A percentile compares a stretch with the other conserved stretches of the same genome.
Evolutionary conservation across 2,329 filamentous ascomycete genomes (phyloP).

Genomic region (Hypomyces perniciosus): DNA sequence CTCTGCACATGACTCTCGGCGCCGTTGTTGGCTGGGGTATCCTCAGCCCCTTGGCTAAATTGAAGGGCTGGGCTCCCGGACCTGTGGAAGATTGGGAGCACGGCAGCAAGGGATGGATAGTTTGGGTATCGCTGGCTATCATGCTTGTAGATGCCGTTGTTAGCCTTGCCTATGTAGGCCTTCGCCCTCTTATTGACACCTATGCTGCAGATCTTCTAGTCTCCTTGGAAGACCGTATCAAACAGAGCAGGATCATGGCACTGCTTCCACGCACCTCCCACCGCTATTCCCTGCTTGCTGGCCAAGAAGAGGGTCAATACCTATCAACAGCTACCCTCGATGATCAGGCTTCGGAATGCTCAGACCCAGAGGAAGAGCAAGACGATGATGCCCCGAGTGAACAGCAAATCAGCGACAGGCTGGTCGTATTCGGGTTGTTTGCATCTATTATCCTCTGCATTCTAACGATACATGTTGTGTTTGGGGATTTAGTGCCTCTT

Average conservation of each 20-base stretch:
- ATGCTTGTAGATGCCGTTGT: constrained; percentile 94
- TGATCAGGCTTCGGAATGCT: constrained; percentile 12
- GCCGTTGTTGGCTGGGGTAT: constrained; percentile 86
- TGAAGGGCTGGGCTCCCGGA: constrained; percentile 82
- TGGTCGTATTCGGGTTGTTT: constrained; percentile 68
- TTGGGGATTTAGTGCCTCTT: constrained; percentile 74
- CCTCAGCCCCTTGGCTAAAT: constrained; percentile 82
- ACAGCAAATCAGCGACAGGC: constrained; percentile 68
- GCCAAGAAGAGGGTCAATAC: neutral
- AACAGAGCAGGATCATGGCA: constrained; percentile 16
- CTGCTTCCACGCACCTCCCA: constrained; percentile 16
- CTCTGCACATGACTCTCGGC: constrained; percentile 89
- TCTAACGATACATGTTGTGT: constrained; percentile 72
- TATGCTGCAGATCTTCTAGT: constrained; percentile 2
- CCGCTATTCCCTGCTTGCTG: constrained; percentile 20
- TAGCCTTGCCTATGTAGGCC: constrained; percentile 72
- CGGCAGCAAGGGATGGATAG: constrained; percentile 97
- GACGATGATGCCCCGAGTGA: constrained; percentile 77
- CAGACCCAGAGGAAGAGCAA: constrained; percentile 36
- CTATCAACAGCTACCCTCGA: neutral
- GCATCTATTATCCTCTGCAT: constrained; percentile 76
- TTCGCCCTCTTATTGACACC: constrained; percentile 48
- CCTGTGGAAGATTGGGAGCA: constrained; percentile 81
- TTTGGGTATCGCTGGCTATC: constrained; percentile 92
- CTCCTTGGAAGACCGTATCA: constrained; percentile 13